Percentiles rank a stretch among this genome's conserved stretches.
Conservation (phyloP, 2,329 filamentous ascomycete species). For the Aureobasidium sp. region DNA sequence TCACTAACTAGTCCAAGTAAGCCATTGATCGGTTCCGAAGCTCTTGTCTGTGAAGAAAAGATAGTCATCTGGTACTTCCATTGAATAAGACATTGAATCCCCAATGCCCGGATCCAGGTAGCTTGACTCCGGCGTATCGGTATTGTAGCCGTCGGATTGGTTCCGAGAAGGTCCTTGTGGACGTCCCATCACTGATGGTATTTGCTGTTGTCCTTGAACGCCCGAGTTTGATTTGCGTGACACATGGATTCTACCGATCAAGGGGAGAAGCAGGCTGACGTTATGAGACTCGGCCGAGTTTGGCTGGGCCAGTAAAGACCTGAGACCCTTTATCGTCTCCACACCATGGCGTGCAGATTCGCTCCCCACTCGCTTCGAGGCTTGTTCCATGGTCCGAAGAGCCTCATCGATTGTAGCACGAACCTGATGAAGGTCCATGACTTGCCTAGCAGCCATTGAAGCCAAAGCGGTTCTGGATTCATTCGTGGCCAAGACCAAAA, state of each 20-base stretch:
- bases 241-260: constrained; percentile 3
- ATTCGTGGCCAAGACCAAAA: neutral
- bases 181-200: neutral
- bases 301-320: neutral
- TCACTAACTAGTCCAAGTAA: constrained; percentile 1
- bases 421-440: neutral
- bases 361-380: neutral
- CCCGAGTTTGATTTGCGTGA: neutral
- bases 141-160: neutral
- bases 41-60: neutral
- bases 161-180: neutral
- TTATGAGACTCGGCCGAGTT: neutral
- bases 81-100: neutral
- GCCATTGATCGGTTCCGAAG: neutral
- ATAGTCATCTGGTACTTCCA: constrained; percentile 9
- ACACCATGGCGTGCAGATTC: neutral
- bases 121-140: neutral
- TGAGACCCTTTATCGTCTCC: neutral
- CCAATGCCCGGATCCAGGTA: neutral
- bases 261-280: neutral
- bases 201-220: neutral
- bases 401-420: neutral
- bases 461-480: neutral
- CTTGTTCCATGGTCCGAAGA: neutral
- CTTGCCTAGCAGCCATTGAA: neutral